phyloP scores from a whole-genome alignment of 2,329 filamentous ascomycete genomes.

The Penicillium expansum region DNA sequence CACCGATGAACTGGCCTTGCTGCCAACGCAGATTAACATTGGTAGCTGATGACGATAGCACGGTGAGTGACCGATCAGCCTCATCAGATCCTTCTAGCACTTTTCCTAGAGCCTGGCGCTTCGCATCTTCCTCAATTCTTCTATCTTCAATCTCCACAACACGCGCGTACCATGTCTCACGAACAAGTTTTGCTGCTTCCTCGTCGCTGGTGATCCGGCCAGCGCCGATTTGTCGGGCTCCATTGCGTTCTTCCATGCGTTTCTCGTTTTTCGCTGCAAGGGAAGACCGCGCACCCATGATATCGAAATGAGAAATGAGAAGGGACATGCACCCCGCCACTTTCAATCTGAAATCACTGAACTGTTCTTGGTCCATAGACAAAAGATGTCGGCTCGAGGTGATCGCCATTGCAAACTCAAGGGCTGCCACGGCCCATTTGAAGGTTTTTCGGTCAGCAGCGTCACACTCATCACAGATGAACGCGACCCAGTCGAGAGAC shows the following conservation, averaged over 20 bases:
- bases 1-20: slow-evolving; percentile 96
- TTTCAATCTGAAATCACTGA: slow-evolving; percentile 75
- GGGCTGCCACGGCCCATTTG: slow-evolving; percentile 90
- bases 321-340: slow-evolving; percentile 97
- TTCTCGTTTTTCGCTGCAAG: slow-evolving; percentile 92
- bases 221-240: slow-evolving; percentile 74
- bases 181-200: slow-evolving; percentile 74
- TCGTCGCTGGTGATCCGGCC: slow-evolving; percentile 73
- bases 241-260: slow-evolving; percentile 74
- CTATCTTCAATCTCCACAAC: slow-evolving; percentile 73
- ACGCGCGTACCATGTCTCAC: slow-evolving; percentile 70
- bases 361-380: slow-evolving; percentile 85
- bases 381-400: slow-evolving; percentile 90
- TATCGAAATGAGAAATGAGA: slow-evolving; percentile 96
- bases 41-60: slow-evolving; percentile 87
- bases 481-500: slow-evolving; percentile 94
- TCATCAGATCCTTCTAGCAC: slow-evolving; percentile 94
- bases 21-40: slow-evolving; percentile 97
- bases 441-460: slow-evolving; percentile 94
- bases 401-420: slow-evolving; percentile 98
- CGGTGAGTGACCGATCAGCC: slow-evolving; percentile 90
- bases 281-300: slow-evolving; percentile 93
- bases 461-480: slow-evolving; percentile 95
- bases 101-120: slow-evolving; percentile 81
- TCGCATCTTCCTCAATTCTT: slow-evolving; percentile 75